Percentiles rank a stretch among this genome's conserved stretches.
phyloP scores from a whole-genome alignment of 139 green algal genomes.

The Chlorella sp. region DNA sequence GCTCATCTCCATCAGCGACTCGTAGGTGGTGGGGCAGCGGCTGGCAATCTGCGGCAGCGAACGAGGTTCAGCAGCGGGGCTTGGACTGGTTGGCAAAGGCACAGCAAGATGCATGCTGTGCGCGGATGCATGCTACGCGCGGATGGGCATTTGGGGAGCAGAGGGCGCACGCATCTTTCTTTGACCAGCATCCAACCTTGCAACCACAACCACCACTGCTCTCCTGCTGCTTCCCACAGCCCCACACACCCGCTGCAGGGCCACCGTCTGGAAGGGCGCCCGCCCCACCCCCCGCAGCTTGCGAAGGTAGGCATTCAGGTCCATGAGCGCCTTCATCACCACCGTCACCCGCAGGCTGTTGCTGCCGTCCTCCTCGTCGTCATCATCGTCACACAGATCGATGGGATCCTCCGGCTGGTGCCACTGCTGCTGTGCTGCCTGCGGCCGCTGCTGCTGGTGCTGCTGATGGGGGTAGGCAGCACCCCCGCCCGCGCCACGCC shows the following conservation, averaged over 20 bases:
- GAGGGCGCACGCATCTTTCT: too few species aligned
- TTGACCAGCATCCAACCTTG: too few species aligned
- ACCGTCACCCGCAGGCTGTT: neutral
- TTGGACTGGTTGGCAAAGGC: neutral
- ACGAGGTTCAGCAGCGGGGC: neutral
- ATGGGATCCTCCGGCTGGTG: neutral
- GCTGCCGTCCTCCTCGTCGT: neutral
- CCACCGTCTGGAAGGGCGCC: neutral
- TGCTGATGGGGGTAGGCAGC: neutral
- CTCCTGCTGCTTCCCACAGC: too few species aligned
- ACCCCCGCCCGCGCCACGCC: neutral
- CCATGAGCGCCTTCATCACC: neutral
- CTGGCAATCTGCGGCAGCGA: neutral
- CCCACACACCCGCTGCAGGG: neutral
- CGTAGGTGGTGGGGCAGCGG: neutral
- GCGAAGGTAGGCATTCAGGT: neutral
- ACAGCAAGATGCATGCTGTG: too few species aligned
- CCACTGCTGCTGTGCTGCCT: neutral
- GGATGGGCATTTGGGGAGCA: too few species aligned
- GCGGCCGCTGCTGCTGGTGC: neutral
- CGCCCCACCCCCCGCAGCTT: too few species aligned
- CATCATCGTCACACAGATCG: neutral
- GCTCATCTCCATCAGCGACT: conserved; percentile 11
- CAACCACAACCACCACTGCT: too few species aligned
- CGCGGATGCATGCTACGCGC: too few species aligned